These are phyloP conservation scores for Ailanthus altissimus DNA, from an alignment of 345 rosid species.

Conservation along the genomic window DNA sequence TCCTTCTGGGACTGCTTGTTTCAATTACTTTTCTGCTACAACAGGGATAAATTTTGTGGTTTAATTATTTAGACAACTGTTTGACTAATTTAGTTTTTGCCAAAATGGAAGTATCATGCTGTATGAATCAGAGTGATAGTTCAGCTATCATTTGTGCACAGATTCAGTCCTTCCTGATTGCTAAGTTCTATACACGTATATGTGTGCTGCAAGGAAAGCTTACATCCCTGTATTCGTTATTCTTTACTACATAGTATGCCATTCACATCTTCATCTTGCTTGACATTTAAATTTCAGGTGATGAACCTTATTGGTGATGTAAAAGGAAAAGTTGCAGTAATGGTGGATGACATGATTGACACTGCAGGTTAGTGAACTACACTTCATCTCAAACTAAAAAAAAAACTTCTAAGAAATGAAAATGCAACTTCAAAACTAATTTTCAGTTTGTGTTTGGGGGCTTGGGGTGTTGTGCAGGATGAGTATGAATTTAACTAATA, in stretches of 20 bases:
- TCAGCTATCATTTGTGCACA: neutral
- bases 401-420: neutral
- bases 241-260: neutral
- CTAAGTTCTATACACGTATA: neutral
- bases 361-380: conserved; percentile 77
- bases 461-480: too few species aligned
- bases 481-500: too few species aligned
- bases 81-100: neutral
- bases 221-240: neutral
- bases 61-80: conserved; percentile 4
- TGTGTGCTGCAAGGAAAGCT: neutral
- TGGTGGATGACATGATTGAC: conserved; percentile 99
- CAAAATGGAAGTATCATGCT: neutral
- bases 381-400: neutral
- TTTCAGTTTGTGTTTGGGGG: too few species aligned
- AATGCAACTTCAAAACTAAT: neutral
- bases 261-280: neutral
- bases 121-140: neutral
- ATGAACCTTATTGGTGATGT: conserved; percentile 99
- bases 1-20: neutral
- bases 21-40: neutral
- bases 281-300: conserved; percentile 49
- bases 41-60: neutral
- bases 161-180: neutral
- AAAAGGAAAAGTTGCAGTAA: conserved; percentile 93